phyloP scores from a whole-genome alignment of 305 asterid species.

The Coffea humblotiana region DNA sequence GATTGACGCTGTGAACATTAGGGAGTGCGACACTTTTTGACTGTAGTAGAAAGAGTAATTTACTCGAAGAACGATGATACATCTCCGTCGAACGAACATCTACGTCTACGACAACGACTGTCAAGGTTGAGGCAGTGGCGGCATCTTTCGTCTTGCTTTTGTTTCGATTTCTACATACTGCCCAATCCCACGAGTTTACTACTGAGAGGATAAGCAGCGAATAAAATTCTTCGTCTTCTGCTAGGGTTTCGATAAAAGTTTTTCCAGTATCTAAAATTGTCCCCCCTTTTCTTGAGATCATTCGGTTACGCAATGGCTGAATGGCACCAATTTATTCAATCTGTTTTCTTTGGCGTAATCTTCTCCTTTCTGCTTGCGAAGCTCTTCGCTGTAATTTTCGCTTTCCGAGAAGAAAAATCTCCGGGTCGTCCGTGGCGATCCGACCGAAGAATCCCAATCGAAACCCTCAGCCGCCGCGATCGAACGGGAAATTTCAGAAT shows the following conservation, averaged over 20 bases:
- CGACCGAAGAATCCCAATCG: constrained; percentile 31
- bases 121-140: no score
- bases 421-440: constrained; percentile 61
- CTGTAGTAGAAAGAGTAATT: no score
- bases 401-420: constrained; percentile 88
- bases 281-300: neutral
- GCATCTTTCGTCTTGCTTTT: no score
- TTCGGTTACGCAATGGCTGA: constrained; percentile 53
- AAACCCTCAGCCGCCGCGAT: neutral
- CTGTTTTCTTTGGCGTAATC: constrained; percentile 63
- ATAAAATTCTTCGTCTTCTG: neutral
- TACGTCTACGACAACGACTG: no score
- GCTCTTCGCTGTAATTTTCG: constrained; percentile 76
- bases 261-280: no score
- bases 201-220: no score
- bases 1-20: no score
- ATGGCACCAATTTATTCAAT: constrained; percentile 68
- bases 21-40: no score
- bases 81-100: no score
- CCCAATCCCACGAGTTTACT: neutral
- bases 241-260: constrained; percentile 12
- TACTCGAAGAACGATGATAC: no score
- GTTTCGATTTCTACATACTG: no score
- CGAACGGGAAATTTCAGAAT: constrained; percentile 23
- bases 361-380: constrained; percentile 91